Evolutionary conservation across 2,329 filamentous ascomycete genomes (phyloP), one percentile per base, ranked within the genome.

Genomic region (Drechslera avenae): DNA sequence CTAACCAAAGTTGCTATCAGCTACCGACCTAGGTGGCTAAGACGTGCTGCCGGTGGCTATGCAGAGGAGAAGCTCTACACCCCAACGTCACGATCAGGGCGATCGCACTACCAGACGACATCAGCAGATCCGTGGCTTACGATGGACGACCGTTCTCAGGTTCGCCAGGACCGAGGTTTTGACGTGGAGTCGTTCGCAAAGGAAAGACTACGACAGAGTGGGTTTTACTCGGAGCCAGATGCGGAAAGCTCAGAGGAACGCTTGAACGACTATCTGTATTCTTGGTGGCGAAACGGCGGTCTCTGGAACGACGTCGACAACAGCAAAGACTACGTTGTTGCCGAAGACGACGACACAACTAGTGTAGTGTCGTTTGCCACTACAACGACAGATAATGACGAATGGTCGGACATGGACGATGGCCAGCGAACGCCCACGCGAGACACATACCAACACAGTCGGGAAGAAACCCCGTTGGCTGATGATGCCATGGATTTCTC

Each of bases 141-240:
- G 3, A 46, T 63, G 5, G 66, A 68, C 44, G 65, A 67, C 23
- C 58, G 58, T 16, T 61, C 46, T 13, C 60, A 59, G 7, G 39
- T 63, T 26, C 63, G 60, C 3, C 60, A 60, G 8, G 56, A 66
- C 10, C 44, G 31, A 18, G 47, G 56, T 30, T 83, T 91, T 21
- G 92, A 97, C 63, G 86, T 97, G 2, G 93, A 97, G 73, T 80
- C 78, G 1, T 90, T 94, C 69, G 86, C 92, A 60, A 84, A 90
- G 59, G 83, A 83, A 46, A 80, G 85, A 40, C 76, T 88, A 23
- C 73, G 74, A 50, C 77, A 60, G 31, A 68, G 57, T 28, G 67
- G 69, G 8, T 59, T 59, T 12, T 65, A 66, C 39, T 54, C 66
- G 13, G 57, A 65, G 12, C 41, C 60, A 32, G 63, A 59, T 13